These are phyloP conservation scores for Brachypodium distachyon DNA, from an alignment of 202 grass and related monocot genomes.

Conservation along the genomic window DNA sequence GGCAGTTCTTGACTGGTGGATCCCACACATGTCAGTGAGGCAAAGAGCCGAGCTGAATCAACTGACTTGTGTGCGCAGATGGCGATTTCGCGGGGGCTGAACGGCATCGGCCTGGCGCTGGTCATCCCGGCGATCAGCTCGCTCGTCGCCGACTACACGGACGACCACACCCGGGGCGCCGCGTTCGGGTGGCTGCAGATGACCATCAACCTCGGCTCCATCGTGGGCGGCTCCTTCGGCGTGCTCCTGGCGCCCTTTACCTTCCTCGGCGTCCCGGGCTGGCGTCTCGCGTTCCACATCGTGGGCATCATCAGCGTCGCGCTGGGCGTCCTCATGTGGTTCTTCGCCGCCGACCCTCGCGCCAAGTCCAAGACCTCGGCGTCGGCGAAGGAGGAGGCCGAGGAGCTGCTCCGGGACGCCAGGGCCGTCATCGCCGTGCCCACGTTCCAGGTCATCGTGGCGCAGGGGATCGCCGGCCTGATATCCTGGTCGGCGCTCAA, in stretches of 20 bases:
- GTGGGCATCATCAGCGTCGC: constrained; percentile 26
- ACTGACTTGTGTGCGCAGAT: constrained; percentile 24
- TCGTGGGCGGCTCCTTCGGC: constrained; percentile 48
- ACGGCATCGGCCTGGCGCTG: constrained; percentile 65
- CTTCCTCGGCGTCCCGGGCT: constrained; percentile 52
- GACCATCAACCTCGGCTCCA: constrained; percentile 59
- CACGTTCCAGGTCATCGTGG: constrained; percentile 49
- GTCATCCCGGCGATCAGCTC: constrained; percentile 74
- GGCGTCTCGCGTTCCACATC: constrained; percentile 37
- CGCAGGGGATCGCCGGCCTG: constrained; percentile 40
- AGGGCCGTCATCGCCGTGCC: constrained; percentile 23
- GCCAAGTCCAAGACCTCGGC: neutral
- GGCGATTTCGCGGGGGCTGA: constrained; percentile 67
- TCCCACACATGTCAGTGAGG: neutral
- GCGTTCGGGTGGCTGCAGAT: constrained; percentile 81
- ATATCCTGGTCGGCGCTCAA: constrained; percentile 45
- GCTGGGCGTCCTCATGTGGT: constrained; percentile 31
- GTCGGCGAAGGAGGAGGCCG: constrained; percentile 7
- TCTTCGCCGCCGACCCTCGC: constrained; percentile 24
- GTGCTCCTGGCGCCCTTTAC: constrained; percentile 48
- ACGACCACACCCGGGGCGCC: constrained; percentile 49
- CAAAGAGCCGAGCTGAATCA: neutral
- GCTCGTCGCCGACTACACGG: constrained; percentile 67
- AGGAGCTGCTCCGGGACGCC: constrained; percentile 27
- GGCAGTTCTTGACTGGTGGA: neutral